Conservation (phyloP, 805 yeast species). For the Metschnikowia reukaufii region DNA sequence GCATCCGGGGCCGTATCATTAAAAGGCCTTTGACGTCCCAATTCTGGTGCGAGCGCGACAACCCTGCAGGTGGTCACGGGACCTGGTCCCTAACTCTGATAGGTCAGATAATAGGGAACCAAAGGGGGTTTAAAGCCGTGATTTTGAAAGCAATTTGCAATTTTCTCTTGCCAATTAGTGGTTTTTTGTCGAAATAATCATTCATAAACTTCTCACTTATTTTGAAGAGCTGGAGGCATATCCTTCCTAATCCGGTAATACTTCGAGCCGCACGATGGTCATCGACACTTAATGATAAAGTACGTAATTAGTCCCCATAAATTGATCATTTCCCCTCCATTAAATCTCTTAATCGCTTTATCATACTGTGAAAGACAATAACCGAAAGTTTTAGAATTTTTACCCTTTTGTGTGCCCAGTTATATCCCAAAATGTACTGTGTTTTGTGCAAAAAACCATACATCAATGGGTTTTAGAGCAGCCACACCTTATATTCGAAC, state of each 20-base stretch:
- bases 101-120: background rate
- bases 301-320: background rate
- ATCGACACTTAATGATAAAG: slow-evolving; percentile 11
- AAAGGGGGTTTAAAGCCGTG: too few relatives aligned
- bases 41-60: background rate
- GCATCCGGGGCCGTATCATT: slow-evolving; percentile 8
- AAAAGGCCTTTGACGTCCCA: slow-evolving; percentile 4
- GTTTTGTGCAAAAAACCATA: background rate
- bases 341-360: background rate
- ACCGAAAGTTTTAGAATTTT: too few relatives aligned
- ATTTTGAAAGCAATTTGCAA: too few relatives aligned
- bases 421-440: background rate
- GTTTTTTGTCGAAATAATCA: too few relatives aligned
- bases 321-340: background rate
- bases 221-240: too few relatives aligned
- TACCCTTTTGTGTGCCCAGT: background rate
- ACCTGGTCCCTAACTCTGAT: background rate
- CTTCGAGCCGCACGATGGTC: slow-evolving; percentile 26
- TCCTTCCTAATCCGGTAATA: slow-evolving; percentile 8
- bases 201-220: too few relatives aligned
- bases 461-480: too few relatives aligned
- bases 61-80: slow-evolving; percentile 1
- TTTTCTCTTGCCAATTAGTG: too few relatives aligned
- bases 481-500: background rate
- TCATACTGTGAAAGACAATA: background rate